phyloP scores from a whole-genome alignment of 2,329 filamentous ascomycete genomes.

The Scortechinia acanthostroma region DNA sequence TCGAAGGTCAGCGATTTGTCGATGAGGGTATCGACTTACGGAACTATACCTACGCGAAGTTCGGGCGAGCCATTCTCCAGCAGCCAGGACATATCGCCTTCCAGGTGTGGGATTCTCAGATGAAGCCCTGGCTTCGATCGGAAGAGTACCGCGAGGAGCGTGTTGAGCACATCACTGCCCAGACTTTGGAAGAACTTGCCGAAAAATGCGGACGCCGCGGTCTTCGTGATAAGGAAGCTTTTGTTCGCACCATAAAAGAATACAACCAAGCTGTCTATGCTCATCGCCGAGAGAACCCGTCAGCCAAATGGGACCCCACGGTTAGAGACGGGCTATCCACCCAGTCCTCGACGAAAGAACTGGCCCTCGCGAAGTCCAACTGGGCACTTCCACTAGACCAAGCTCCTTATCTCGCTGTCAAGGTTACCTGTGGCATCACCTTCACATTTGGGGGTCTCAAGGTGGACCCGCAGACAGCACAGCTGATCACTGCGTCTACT shows the following conservation, averaged over 20 bases:
- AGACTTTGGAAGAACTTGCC: constrained; percentile 45
- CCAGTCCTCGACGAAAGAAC: constrained; percentile 30
- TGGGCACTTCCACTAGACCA: constrained; percentile 54
- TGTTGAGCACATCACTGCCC: constrained; percentile 40
- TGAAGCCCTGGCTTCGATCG: constrained; percentile 39
- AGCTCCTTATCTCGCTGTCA: constrained; percentile 53
- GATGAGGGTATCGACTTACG: constrained; percentile 60
- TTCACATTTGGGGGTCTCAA: constrained; percentile 63
- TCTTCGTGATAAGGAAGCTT: constrained; percentile 30
- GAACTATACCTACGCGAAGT: constrained; percentile 64
- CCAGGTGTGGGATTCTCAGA: constrained; percentile 54
- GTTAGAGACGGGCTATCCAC: constrained; percentile 56
- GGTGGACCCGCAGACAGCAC: constrained; percentile 42
- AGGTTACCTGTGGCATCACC: constrained; percentile 58
- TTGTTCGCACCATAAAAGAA: constrained; percentile 40
- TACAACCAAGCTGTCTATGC: constrained; percentile 50
- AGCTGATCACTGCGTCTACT: constrained; percentile 36
- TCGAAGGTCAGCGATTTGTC: constrained; percentile 49
- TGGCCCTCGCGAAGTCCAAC: constrained; percentile 52
- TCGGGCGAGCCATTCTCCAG: constrained; percentile 50
- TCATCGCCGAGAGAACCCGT: constrained; percentile 32
- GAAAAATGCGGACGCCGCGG: constrained; percentile 34
- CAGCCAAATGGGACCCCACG: constrained; percentile 45
- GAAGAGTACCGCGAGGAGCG: constrained; percentile 58
- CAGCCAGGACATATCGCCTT: constrained; percentile 53